These are phyloP conservation scores for Candida wancherniae DNA, from an alignment of 805 yeast species.

Conservation along the genomic window DNA sequence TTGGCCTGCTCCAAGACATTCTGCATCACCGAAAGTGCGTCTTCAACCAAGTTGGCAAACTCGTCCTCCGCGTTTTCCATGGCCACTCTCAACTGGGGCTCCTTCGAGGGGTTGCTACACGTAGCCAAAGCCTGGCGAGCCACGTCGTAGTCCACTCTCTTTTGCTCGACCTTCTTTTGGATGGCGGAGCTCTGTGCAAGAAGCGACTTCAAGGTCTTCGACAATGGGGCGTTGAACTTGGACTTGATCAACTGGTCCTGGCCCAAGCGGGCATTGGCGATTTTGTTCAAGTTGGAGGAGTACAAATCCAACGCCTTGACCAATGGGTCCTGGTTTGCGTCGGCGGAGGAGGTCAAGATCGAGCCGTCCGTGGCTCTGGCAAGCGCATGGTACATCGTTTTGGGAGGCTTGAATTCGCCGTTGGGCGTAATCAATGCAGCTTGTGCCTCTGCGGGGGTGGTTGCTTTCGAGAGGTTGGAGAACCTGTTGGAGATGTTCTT, in stretches of 20 bases:
- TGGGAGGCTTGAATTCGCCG: conserved; percentile 56
- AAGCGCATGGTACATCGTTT: conserved; percentile 78
- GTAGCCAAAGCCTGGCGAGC: conserved; percentile 49
- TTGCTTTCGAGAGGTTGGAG: conserved; percentile 62
- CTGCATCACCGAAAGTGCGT: conserved; percentile 78
- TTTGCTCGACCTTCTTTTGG: conserved; percentile 70
- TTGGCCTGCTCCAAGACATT: conserved; percentile 68
- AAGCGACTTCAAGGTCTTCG: conserved; percentile 55
- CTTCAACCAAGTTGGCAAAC: conserved; percentile 85
- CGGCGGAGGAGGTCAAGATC: conserved; percentile 36
- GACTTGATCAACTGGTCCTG: conserved; percentile 72
- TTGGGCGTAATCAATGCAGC: conserved; percentile 47
- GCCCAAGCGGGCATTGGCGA: conserved; percentile 77
- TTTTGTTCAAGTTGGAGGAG: conserved; percentile 64
- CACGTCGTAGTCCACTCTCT: conserved; percentile 74
- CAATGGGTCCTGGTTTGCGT: conserved; percentile 43
- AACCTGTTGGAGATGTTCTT: conserved; percentile 61
- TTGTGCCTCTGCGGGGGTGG: conserved; percentile 79
- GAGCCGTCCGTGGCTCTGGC: conserved; percentile 67
- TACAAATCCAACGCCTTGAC: conserved; percentile 61
- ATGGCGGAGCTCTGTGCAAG: conserved; percentile 61
- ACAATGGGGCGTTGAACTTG: conserved; percentile 64
- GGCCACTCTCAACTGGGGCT: conserved; percentile 67
- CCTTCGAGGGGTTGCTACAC: conserved; percentile 45
- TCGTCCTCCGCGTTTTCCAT: conserved; percentile 86